Evolutionary conservation across 2,329 filamentous ascomycete genomes (phyloP), one percentile per base, ranked within the genome.

Genomic region (Penicillium glabrum): DNA sequence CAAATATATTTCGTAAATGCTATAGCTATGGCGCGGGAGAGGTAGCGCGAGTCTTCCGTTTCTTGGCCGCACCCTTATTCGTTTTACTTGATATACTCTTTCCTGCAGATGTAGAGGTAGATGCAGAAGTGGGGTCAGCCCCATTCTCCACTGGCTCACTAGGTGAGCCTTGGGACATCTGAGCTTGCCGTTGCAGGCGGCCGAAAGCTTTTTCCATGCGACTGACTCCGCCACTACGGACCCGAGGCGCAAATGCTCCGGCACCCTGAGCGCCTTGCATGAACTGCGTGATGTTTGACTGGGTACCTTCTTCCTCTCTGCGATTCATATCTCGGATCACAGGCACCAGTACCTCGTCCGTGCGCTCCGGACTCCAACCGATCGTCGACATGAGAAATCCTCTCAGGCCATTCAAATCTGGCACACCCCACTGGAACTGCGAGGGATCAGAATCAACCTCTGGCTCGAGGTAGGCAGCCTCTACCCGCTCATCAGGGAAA

Each of bases 241-340:
- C 86, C 54, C 89, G 82, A 0, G 90, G 90, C 24, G 83, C 89
- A 76, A 91, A 93, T 0, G 83, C 84, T 59, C 87, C 83, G 37
- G 78, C 83, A 13, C 69, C 77, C 51, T 58, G 69, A n/a, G 71
- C 63, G 2, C 93, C 93, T 13, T 86, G 85, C 72, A 98, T 97
- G 73, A 88, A 99, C 24, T 87, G 82, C n/a, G 95, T 99, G 63
- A 99, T 96, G 66, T 99, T 99, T 57, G 87, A 88, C 79, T 99
- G 95, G 19, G 93, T 98, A 7, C 95, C 95, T 76, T 98, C 95
- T 27, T 86, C 82, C 62, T 91, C 89, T 39, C 95, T 83, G 4
- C 86, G 85, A 71, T 98, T 98, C 90, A 99, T 96, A 69, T 99
- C 95, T 55, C 88, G 84, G 61, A 99, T 95, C 1, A 99, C 96